A percentile compares a stretch with the other conserved stretches of the same genome.
Conservation (phyloP, 2,329 filamentous ascomycete species). For the Macroventuria anomochaeta region DNA sequence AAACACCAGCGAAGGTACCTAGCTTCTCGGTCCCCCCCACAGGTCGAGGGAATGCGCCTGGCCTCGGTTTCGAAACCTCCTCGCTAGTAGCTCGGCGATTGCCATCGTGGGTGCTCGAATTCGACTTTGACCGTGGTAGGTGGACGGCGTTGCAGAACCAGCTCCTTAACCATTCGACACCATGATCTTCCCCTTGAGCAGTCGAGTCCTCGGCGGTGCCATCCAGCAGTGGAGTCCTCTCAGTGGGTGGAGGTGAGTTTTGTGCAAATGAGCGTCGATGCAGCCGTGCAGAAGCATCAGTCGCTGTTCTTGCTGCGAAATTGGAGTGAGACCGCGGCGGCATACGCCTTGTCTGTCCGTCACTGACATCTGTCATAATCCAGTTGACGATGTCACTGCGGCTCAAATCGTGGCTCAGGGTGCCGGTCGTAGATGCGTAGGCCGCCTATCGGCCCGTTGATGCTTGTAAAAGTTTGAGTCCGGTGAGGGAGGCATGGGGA, state of each 20-base stretch:
- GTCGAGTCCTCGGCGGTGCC: conserved; percentile 4
- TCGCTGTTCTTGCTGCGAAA: conserved; percentile 55
- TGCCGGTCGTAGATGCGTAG: conserved; percentile 21
- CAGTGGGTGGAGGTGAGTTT: conserved; percentile 35
- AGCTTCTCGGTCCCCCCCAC: conserved; percentile 65
- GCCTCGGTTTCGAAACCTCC: conserved; percentile 37
- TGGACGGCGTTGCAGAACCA: conserved; percentile 36
- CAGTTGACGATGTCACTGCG: conserved; percentile 11
- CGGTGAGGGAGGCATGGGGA: conserved; percentile 3
- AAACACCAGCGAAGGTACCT: conserved; percentile 70
- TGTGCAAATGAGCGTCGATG: conserved; percentile 48
- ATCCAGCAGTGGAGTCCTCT: conserved; percentile 45
- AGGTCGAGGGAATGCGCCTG: conserved; percentile 50
- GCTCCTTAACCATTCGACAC: conserved; percentile 27
- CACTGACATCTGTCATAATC: conserved; percentile 36
- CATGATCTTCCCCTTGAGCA: conserved; percentile 27
- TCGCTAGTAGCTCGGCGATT: conserved; percentile 36
- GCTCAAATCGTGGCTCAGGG: conserved; percentile 22
- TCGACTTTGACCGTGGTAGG: conserved; percentile 19
- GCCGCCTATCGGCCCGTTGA: conserved; percentile 12
- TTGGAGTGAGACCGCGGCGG: conserved; percentile 48
- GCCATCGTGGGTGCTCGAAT: conserved; percentile 16
- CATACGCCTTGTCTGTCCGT: conserved; percentile 34
- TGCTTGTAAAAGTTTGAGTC: not conserved
- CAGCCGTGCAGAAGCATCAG: conserved; percentile 54